Conservation (phyloP, 768 basidiomycete genomes). For the Kwoniella sp. region DNA sequence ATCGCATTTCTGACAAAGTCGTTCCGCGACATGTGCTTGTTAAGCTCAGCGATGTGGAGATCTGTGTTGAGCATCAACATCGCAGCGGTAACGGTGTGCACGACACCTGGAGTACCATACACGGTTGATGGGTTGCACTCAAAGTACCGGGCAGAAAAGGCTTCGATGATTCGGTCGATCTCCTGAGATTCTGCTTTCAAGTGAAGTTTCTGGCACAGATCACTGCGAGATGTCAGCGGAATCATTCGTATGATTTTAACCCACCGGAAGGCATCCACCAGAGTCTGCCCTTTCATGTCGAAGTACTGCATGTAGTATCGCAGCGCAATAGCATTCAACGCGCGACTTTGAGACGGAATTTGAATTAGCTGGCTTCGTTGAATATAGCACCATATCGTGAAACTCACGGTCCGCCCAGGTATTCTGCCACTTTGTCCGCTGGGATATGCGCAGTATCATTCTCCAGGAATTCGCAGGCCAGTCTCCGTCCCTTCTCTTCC, state of each 20-base stretch:
- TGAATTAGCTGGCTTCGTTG: neutral
- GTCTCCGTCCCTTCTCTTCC: constrained; percentile 64
- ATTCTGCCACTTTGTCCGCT: constrained; percentile 93
- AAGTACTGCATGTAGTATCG: constrained; percentile 83
- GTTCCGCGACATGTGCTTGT: constrained; percentile 81
- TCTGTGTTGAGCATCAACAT: constrained; percentile 94
- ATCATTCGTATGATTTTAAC: constrained; percentile 4
- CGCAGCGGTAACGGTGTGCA: constrained; percentile 93
- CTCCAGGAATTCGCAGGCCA: constrained; percentile 77
- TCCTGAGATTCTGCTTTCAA: constrained; percentile 97
- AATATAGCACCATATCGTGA: neutral
- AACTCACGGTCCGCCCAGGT: constrained; percentile 88
- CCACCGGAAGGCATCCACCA: constrained; percentile 89
- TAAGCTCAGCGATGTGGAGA: constrained; percentile 88
- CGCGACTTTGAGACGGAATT: constrained; percentile 61
- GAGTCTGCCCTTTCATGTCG: constrained; percentile 76
- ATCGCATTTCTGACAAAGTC: constrained; percentile 95
- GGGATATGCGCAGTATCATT: constrained; percentile 82
- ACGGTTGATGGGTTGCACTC: constrained; percentile 79
- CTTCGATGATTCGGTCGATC: constrained; percentile 91
- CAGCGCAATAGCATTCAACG: constrained; percentile 73
- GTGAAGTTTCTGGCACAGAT: constrained; percentile 85
- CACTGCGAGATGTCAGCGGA: constrained; percentile 58
- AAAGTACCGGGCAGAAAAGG: constrained; percentile 87
- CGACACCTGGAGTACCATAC: constrained; percentile 83